Conservation (phyloP, 352 stramenopile genomes). For the Phytophthora pinifolia region DNA sequence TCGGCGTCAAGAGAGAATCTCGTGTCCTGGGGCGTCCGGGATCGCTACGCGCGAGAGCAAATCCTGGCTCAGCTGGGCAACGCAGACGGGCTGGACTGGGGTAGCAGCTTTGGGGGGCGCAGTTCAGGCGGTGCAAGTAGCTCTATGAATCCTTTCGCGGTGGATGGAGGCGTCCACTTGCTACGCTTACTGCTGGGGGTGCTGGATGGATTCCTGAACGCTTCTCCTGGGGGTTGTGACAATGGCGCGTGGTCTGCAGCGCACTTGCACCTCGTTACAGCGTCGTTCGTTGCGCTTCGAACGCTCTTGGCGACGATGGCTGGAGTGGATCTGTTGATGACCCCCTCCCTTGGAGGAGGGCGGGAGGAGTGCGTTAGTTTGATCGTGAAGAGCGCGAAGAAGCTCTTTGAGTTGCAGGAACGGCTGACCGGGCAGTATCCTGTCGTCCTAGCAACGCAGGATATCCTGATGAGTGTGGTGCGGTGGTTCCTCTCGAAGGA, state of each 20-base stretch:
- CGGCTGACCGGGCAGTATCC: slow-evolving; percentile 50
- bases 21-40: slow-evolving; percentile 64
- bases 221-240: slow-evolving; percentile 6
- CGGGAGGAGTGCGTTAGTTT: slow-evolving; percentile 58
- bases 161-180: slow-evolving; percentile 57
- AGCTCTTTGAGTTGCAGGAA: slow-evolving; percentile 65
- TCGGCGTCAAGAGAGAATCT: slow-evolving; percentile 64
- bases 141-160: slow-evolving; percentile 12
- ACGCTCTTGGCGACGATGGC: slow-evolving; percentile 34
- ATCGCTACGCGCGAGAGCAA: slow-evolving; percentile 53
- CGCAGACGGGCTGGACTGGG: not conserved
- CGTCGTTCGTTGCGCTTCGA: slow-evolving; percentile 44
- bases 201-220: slow-evolving; percentile 57
- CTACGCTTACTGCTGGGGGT: slow-evolving; percentile 51
- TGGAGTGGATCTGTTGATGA: slow-evolving; percentile 48
- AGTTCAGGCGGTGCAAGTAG: not conserved
- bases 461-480: slow-evolving; percentile 57
- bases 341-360: slow-evolving; percentile 38
- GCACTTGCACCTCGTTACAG: slow-evolving; percentile 49
- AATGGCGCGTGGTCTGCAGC: slow-evolving; percentile 29
- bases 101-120: not conserved
- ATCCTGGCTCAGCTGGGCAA: slow-evolving; percentile 43
- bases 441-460: slow-evolving; percentile 48
- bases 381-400: slow-evolving; percentile 54
- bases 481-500: slow-evolving; percentile 62